Conservation (phyloP, 306 rosid species). For the Fragaria ananassa region DNA sequence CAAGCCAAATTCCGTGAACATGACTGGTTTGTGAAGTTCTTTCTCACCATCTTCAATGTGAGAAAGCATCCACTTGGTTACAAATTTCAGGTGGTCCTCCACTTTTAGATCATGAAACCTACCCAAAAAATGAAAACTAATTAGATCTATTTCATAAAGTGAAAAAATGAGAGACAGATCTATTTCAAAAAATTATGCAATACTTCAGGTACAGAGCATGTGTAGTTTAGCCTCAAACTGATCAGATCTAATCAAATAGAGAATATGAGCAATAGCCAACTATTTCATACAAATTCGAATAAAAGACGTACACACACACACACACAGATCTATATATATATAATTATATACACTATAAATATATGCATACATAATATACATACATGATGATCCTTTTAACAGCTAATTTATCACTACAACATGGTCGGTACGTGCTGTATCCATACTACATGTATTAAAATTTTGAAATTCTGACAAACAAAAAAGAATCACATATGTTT, state of each 20-base stretch:
- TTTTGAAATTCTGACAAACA: background rate
- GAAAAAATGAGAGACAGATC: background rate
- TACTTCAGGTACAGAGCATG: background rate
- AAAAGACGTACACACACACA: background rate
- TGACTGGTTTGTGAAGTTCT: conserved; percentile 69
- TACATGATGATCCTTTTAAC: background rate
- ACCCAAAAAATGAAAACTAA: background rate
- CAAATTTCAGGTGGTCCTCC: conserved; percentile 61
- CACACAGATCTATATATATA: too few relatives aligned
- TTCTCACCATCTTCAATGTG: conserved; percentile 91
- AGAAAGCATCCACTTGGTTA: conserved; percentile 85
- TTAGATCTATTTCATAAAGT: background rate
- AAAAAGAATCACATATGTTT: background rate
- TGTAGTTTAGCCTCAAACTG: background rate
- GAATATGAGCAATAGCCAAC: background rate
- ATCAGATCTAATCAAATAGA: background rate
- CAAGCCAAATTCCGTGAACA: conserved; percentile 89
- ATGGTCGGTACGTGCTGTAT: background rate
- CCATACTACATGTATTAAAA: background rate
- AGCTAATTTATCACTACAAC: background rate
- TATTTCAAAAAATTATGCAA: background rate
- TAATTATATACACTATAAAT: too few relatives aligned
- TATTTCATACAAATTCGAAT: background rate
- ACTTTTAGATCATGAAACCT: conserved; percentile 63
- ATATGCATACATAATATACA: too few relatives aligned